Evolutionary conservation across 768 basidiomycete species (phyloP).

Genomic region (Galerina marginata): DNA sequence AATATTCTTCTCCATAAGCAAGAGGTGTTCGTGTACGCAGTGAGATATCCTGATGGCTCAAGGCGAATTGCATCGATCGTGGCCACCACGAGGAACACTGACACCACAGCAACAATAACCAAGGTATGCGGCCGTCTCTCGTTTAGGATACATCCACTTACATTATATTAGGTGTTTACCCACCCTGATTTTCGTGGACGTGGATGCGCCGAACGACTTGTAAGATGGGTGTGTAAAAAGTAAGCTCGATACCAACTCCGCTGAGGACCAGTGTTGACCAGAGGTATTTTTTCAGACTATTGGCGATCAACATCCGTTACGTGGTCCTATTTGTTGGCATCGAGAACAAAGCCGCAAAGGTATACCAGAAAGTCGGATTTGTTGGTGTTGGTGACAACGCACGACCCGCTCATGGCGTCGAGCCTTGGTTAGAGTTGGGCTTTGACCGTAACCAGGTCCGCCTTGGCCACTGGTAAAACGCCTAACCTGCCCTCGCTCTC

Average conservation of each 20-base stretch:
- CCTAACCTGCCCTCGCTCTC: not conserved
- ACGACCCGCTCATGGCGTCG: conserved; percentile 43
- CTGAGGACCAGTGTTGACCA: not conserved
- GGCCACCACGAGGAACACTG: conserved; percentile 67
- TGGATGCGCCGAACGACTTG: conserved; percentile 67
- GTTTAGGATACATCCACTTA: not conserved
- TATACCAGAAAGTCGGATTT: conserved; percentile 74
- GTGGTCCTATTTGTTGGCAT: conserved; percentile 74
- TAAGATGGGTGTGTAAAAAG: conserved; percentile 60
- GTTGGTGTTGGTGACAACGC: conserved; percentile 47
- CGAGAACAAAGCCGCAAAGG: conserved; percentile 53
- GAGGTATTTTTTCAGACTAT: conserved; percentile 25
- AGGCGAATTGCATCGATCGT: conserved; percentile 66
- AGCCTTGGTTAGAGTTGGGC: conserved; percentile 67
- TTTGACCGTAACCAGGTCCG: conserved; percentile 52
- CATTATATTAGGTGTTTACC: conserved; percentile 54
- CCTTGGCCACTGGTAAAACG: conserved; percentile 71
- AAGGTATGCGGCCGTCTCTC: conserved; percentile 39
- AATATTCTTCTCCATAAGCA: conserved; percentile 46
- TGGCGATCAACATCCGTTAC: conserved; percentile 22
- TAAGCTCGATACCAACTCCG: conserved; percentile 35
- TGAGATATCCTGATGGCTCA: conserved; percentile 16
- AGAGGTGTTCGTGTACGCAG: conserved; percentile 64
- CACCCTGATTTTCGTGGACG: conserved; percentile 52
- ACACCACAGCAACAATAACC: conserved; percentile 63